These are phyloP conservation scores for Epichloe elymi DNA, from an alignment of 2,329 filamentous ascomycete species.

Conservation along the genomic window DNA sequence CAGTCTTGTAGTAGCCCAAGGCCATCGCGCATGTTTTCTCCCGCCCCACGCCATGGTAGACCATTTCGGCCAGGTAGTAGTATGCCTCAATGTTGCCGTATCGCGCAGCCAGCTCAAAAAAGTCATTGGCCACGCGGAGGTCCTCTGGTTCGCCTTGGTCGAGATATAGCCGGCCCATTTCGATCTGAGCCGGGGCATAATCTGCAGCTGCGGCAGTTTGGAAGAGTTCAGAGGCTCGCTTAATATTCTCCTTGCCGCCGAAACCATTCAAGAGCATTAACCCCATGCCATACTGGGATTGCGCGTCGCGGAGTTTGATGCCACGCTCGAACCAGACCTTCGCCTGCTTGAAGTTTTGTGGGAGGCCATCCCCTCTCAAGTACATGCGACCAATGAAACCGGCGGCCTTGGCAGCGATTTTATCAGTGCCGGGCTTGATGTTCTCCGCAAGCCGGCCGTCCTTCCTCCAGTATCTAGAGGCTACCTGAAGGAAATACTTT, in stretches of 20 bases:
- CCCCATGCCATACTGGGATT: conserved; percentile 75
- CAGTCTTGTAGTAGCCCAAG: conserved; percentile 69
- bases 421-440: conserved; percentile 58
- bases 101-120: conserved; percentile 75
- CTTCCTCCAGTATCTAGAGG: conserved; percentile 67
- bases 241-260: conserved; percentile 55
- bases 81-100: conserved; percentile 79
- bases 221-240: conserved; percentile 63
- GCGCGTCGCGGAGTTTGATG: conserved; percentile 58
- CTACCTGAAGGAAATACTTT: conserved; percentile 69
- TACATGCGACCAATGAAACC: conserved; percentile 85
- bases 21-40: conserved; percentile 69
- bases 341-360: conserved; percentile 65
- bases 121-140: conserved; percentile 63
- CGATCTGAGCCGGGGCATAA: conserved; percentile 65
- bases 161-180: conserved; percentile 71
- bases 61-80: conserved; percentile 85
- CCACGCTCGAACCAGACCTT: conserved; percentile 75
- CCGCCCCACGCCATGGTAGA: conserved; percentile 64
- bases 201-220: conserved; percentile 71
- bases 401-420: conserved; percentile 68
- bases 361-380: conserved; percentile 71
- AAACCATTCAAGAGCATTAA: conserved; percentile 73
- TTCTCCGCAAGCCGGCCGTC: conserved; percentile 64
- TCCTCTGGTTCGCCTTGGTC: conserved; percentile 65